Evolutionary conservation across 192 early-diverging fungal species (phyloP).

Genomic region (Linnemannia zychae): DNA sequence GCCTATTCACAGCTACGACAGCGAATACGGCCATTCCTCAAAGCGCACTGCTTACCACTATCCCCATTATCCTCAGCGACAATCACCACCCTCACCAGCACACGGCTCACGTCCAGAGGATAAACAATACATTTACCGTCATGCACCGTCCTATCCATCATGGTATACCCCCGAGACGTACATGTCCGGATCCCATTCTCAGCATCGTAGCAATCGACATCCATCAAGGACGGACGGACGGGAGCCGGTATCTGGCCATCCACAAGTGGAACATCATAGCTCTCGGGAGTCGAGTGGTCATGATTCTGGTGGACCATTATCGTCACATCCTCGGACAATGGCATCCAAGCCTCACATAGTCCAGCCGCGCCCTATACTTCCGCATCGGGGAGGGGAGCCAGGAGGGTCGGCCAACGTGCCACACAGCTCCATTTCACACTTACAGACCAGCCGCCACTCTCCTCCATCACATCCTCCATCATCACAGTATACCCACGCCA

Average conservation of each 20-base stretch:
- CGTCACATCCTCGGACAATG: not conserved
- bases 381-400: not conserved
- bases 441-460: slow-evolving; percentile 13
- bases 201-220: slow-evolving; percentile 6
- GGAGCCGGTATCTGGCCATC: not conserved
- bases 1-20: slow-evolving; percentile 3
- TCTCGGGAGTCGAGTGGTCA: not conserved
- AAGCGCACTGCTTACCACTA: slow-evolving; percentile 21
- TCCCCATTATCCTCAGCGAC: not conserved
- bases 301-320: not conserved
- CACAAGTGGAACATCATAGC: not conserved
- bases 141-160: slow-evolving; percentile 27
- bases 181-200: slow-evolving; percentile 4
- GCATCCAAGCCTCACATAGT: not conserved
- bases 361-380: slow-evolving; percentile 26
- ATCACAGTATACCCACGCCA: slow-evolving; percentile 11
- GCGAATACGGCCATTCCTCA: slow-evolving; percentile 5
- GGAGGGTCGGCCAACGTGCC: not conserved
- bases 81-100: not conserved
- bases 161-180: slow-evolving; percentile 49
- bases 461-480: not conserved
- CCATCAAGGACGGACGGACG: not conserved
- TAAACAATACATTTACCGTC: not conserved
- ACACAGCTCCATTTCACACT: not conserved
- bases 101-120: not conserved